These are phyloP conservation scores for Salvia sclarea DNA, from an alignment of 305 asterid species.

Conservation along the genomic window DNA sequence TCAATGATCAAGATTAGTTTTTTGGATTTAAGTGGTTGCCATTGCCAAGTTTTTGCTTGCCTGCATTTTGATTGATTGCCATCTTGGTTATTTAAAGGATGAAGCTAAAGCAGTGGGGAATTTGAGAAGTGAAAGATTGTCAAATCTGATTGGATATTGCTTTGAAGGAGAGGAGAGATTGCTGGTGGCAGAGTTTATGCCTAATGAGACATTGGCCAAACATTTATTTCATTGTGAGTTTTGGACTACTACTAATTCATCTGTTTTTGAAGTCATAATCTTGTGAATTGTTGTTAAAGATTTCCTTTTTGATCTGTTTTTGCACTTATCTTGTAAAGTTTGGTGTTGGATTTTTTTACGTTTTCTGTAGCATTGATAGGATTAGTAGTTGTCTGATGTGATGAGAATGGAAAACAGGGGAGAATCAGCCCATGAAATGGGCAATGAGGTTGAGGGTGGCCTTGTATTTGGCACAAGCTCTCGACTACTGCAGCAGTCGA, in stretches of 20 bases:
- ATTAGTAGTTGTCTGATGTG: conserved; percentile 28
- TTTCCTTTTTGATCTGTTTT: background rate
- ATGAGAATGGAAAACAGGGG: conserved; percentile 57
- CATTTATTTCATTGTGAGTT: conserved; percentile 92
- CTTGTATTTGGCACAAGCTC: conserved; percentile 82
- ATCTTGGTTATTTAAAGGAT: conserved; percentile 48
- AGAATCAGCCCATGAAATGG: conserved; percentile 89
- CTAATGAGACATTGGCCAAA: conserved; percentile 84
- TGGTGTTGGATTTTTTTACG: background rate
- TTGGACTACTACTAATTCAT: too few relatives aligned
- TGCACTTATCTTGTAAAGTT: background rate
- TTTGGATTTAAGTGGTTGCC: background rate
- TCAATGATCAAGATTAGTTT: conserved; percentile 19
- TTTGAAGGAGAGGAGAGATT: conserved; percentile 82
- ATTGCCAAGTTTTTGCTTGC: background rate
- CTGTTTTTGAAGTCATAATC: background rate
- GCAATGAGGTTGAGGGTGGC: conserved; percentile 90
- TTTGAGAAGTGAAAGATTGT: conserved; percentile 77
- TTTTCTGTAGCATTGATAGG: background rate
- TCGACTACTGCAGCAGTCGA: conserved; percentile 76
- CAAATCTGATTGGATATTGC: conserved; percentile 83
- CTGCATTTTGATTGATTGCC: background rate
- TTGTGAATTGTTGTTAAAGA: background rate
- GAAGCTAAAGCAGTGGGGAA: conserved; percentile 87
- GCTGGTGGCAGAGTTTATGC: conserved; percentile 95